These are phyloP conservation scores for Psilocybe cubensis DNA, from an alignment of 768 basidiomycete species.

Conservation along the genomic window DNA sequence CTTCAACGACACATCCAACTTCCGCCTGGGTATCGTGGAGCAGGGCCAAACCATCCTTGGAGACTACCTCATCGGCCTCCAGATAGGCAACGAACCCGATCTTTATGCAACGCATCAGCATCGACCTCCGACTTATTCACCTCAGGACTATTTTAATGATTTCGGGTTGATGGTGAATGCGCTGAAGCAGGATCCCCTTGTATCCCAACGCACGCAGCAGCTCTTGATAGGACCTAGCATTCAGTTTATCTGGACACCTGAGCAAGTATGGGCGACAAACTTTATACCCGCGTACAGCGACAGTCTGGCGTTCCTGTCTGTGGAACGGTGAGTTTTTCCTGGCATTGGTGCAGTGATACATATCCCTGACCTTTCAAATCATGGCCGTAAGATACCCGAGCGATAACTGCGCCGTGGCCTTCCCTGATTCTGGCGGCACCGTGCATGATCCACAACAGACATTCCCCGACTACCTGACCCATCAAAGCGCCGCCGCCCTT, in stretches of 20 bases:
- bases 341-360: conserved; percentile 7
- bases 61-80: conserved; percentile 62
- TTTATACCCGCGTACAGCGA: conserved; percentile 45
- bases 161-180: conserved; percentile 49
- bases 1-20: conserved; percentile 64
- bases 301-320: conserved; percentile 47
- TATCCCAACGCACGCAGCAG: conserved; percentile 29
- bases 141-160: conserved; percentile 53
- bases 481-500: conserved; percentile 52
- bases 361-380: conserved; percentile 29
- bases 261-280: conserved; percentile 56
- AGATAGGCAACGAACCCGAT: conserved; percentile 73
- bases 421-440: conserved; percentile 39
- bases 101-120: conserved; percentile 46
- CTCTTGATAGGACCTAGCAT: conserved; percentile 60
- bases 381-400: conserved; percentile 47
- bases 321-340: conserved; percentile 51
- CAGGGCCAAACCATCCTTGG: conserved; percentile 67
- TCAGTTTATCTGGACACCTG: conserved; percentile 54
- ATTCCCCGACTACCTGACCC: conserved; percentile 62
- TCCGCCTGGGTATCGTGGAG: conserved; percentile 61
- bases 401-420: conserved; percentile 51
- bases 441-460: conserved; percentile 42
- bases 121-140: conserved; percentile 40
- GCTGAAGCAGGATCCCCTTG: conserved; percentile 39